A percentile compares a stretch with the other conserved stretches of the same genome.
Conservation (phyloP, 2,329 filamentous ascomycete genomes). For the Penicillium sp. region DNA sequence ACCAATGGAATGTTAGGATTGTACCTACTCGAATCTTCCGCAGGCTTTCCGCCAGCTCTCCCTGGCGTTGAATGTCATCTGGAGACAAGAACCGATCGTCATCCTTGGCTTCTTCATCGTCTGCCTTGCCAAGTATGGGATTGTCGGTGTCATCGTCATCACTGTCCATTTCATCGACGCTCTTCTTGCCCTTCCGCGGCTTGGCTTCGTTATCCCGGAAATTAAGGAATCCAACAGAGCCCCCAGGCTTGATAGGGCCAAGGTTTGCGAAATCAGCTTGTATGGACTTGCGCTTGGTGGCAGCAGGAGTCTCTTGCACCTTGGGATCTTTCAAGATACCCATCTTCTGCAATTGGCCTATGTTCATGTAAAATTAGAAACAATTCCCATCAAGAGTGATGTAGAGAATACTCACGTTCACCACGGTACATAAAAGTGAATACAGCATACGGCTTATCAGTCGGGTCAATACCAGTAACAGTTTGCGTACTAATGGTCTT, state of each 20-base stretch:
- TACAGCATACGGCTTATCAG: slow-evolving; percentile 91
- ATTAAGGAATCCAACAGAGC: slow-evolving; percentile 83
- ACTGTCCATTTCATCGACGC: slow-evolving; percentile 69
- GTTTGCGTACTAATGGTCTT: slow-evolving; percentile 98
- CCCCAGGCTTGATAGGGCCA: slow-evolving; percentile 78
- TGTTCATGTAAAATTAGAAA: neutral
- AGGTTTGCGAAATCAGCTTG: slow-evolving; percentile 83
- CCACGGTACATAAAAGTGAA: slow-evolving; percentile 98
- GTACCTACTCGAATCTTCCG: slow-evolving; percentile 63
- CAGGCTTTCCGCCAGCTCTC: slow-evolving; percentile 63
- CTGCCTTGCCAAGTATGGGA: slow-evolving; percentile 61
- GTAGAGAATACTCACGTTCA: slow-evolving; percentile 66
- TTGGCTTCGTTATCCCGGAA: slow-evolving; percentile 70
- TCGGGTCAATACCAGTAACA: slow-evolving; percentile 95
- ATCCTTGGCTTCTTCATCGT: slow-evolving; percentile 56
- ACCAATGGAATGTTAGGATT: neutral
- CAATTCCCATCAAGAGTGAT: neutral
- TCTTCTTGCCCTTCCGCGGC: slow-evolving; percentile 60
- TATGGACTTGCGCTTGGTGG: slow-evolving; percentile 74
- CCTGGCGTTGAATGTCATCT: slow-evolving; percentile 60
- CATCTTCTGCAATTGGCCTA: slow-evolving; percentile 95
- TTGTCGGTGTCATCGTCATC: slow-evolving; percentile 68
- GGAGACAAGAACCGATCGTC: slow-evolving; percentile 54
- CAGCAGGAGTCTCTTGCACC: slow-evolving; percentile 56
- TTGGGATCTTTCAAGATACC: slow-evolving; percentile 75